Evolutionary conservation across 805 yeast genomes (phyloP), one percentile per base, ranked within the genome.

Genomic region (Yarrowia deformans): DNA sequence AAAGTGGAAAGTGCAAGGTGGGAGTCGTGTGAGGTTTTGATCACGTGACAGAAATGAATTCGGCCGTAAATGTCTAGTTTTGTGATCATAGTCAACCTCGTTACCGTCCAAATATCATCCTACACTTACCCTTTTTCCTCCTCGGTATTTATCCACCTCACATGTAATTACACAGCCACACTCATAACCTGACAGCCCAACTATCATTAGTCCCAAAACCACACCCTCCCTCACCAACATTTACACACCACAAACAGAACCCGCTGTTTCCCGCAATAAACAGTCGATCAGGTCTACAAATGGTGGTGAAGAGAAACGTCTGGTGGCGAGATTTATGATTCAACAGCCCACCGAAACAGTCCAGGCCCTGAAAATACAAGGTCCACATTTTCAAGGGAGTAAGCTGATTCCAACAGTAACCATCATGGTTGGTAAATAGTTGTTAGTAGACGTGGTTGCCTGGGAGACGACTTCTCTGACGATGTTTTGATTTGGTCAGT

Each of bases 331-430:
- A 29, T 16, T 23, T 14, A 14, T 18, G 37, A 35, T 18, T 18
- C 29, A 13, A n/a, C 45, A 43, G 3, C n/a, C 48, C 66, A 45
- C 42, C 66, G 66, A 60, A 63, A 46, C 68, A 48, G 56, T 35
- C 68, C 43, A 63, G 68, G 68, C 68, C 68, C 68, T 48, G 68
- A 12, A 39, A 49, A 35, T 40, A 2, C 12, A 63, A 63, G 68
- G 68, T 23, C 48, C 39, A 63, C 46, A 49, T 46, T 40, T 48
- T 37, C 67, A 63, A 12, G 68, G 66, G 68, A 63, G 68, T 63
- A 63, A 37, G 56, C 55, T 63, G 68, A 49, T 63, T 63, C 56
- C 56, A 6, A 63, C 68, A 63, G 14, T 10, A 4, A 16, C 13
- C 8, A 34, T 34, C 37, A 34, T 23, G 4, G 29, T 23, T 23